Conservation (phyloP, 768 basidiomycete genomes). For the Psilocybe azurescens region DNA sequence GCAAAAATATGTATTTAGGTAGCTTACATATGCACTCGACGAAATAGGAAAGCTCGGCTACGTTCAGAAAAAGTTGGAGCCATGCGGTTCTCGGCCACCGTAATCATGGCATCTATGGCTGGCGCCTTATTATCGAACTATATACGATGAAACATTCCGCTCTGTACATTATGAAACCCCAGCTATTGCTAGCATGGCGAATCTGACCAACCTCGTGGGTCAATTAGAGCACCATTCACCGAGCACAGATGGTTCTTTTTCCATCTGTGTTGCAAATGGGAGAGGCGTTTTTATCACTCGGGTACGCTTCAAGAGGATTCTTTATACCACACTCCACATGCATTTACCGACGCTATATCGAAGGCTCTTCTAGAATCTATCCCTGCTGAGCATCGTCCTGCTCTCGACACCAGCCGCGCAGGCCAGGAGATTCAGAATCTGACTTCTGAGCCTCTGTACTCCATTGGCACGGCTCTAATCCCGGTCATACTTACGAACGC, state of each 20-base stretch:
- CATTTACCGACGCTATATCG: too few relatives aligned
- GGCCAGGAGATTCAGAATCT: not conserved
- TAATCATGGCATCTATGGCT: too few relatives aligned
- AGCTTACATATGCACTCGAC: too few relatives aligned
- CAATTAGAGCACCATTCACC: constrained; percentile 4
- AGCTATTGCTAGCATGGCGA: not conserved
- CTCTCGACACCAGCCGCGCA: not conserved
- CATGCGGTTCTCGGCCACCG: too few relatives aligned
- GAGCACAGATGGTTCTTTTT: constrained; percentile 6
- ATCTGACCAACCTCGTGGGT: constrained; percentile 1
- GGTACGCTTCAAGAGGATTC: not conserved
- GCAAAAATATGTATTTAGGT: too few relatives aligned
- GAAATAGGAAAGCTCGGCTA: too few relatives aligned
- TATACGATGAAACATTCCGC: not conserved
- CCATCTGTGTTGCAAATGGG: constrained; percentile 1
- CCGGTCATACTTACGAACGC: constrained; percentile 4
- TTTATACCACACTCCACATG: not conserved
- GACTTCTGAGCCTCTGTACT: not conserved
- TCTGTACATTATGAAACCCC: not conserved
- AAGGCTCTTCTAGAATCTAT: constrained; percentile 6
- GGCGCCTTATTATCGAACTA: not conserved
- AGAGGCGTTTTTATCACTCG: constrained; percentile 5
- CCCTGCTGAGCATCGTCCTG: not conserved
- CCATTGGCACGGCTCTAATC: not conserved
- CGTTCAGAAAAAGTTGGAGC: too few relatives aligned